Evolutionary conservation across 305 asterid genomes (phyloP).

Genomic region (Solanum hybrid): DNA sequence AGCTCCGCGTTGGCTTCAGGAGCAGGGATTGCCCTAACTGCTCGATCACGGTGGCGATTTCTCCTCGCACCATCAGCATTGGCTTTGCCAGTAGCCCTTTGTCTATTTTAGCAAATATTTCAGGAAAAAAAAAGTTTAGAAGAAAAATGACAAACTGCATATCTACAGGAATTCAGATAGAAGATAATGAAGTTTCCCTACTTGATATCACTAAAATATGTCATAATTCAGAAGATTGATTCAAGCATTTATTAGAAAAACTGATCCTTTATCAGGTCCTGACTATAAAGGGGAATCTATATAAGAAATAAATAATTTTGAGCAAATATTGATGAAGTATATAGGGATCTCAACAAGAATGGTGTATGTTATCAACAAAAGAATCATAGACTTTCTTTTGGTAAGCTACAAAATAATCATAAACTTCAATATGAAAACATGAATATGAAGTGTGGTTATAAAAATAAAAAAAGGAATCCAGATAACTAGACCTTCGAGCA

Average conservation of each 20-base stretch:
- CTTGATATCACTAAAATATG: neutral
- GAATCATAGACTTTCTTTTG: neutral
- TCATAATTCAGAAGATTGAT: neutral
- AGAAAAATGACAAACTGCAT: neutral
- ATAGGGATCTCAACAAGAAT: neutral
- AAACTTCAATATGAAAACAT: neutral
- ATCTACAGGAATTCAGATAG: neutral
- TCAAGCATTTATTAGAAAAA: neutral
- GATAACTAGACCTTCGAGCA: constrained; percentile 59
- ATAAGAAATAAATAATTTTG: neutral
- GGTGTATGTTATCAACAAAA: neutral
- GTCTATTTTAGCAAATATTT: constrained; percentile 25
- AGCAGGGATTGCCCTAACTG: constrained; percentile 58
- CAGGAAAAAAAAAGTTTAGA: neutral
- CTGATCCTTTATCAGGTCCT: neutral
- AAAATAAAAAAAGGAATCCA: neutral
- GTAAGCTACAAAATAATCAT: neutral
- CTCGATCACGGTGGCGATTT: constrained; percentile 58
- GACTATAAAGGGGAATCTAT: neutral
- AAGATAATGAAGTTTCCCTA: neutral
- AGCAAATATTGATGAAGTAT: neutral
- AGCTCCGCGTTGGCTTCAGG: constrained; percentile 94
- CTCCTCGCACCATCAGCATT: constrained; percentile 50
- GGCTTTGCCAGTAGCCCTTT: constrained; percentile 64
- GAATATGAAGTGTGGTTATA: neutral